A percentile compares a stretch with the other conserved stretches of the same genome.
These are phyloP conservation scores for Pseudogymnoascus sp. DNA, from an alignment of 2,329 filamentous ascomycete genomes.

Conservation along the genomic window DNA sequence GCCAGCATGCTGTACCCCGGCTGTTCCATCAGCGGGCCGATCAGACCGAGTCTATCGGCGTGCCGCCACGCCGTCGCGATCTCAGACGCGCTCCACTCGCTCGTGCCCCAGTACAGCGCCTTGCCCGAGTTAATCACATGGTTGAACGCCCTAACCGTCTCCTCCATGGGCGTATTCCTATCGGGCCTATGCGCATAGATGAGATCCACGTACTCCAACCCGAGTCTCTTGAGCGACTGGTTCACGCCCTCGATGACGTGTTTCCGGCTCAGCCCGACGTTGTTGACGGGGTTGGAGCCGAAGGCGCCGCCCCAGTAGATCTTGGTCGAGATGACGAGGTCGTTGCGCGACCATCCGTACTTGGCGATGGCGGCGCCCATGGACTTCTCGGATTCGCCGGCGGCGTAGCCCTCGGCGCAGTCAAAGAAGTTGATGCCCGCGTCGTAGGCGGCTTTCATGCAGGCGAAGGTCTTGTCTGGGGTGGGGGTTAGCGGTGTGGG, in stretches of 20 bases:
- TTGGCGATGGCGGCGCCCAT: constrained; percentile 50
- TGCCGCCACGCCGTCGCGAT: constrained; percentile 54
- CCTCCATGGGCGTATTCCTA: constrained; percentile 59
- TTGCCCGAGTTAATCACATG: constrained; percentile 59
- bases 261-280: constrained; percentile 58
- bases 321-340: constrained; percentile 51
- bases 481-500: background rate
- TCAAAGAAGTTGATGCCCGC: constrained; percentile 51
- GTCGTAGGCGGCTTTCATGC: constrained; percentile 53
- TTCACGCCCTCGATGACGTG: constrained; percentile 61
- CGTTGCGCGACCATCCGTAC: constrained; percentile 47
- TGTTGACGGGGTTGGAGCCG: constrained; percentile 56
- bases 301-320: constrained; percentile 56
- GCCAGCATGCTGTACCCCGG: constrained; percentile 57
- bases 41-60: constrained; percentile 50
- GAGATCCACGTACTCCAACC: constrained; percentile 55
- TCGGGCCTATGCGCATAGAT: constrained; percentile 63
- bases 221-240: constrained; percentile 44
- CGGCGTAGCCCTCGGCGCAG: constrained; percentile 46
- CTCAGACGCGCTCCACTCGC: constrained; percentile 58
- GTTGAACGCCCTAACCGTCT: constrained; percentile 63
- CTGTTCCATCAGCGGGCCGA: constrained; percentile 59
- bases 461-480: constrained; percentile 48
- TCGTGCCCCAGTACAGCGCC: constrained; percentile 64
- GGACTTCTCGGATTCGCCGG: constrained; percentile 43